A percentile compares a stretch with the other conserved stretches of the same genome.
These are phyloP conservation scores for Coemansia sp. DNA, from an alignment of 192 early-diverging fungal species.

Conservation along the genomic window DNA sequence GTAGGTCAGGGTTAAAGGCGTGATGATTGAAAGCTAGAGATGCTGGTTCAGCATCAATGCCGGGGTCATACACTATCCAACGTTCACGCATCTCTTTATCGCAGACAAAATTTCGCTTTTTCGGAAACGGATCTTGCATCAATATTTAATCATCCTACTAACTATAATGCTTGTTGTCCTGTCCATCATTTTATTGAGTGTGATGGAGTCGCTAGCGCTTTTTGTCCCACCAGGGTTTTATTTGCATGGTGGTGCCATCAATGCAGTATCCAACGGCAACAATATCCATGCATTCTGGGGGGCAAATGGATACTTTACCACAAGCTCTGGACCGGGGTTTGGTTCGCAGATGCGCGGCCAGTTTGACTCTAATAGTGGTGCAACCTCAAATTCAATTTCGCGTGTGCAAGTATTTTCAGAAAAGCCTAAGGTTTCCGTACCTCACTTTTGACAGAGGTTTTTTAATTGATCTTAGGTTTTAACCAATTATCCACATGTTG, in stretches of 20 bases:
- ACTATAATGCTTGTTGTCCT: not conserved
- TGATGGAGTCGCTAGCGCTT: not conserved
- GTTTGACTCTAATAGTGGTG: conserved; percentile 33
- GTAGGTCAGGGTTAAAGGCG: no score
- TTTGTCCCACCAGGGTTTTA: conserved; percentile 15
- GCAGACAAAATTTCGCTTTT: no score
- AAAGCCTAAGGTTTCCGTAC: not conserved
- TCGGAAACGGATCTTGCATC: no score
- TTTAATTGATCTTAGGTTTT: not conserved
- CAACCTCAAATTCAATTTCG: conserved; percentile 43
- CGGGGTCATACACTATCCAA: no score
- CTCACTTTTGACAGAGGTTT: not conserved
- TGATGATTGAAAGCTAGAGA: no score
- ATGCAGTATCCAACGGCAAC: conserved; percentile 30
- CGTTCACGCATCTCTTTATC: no score
- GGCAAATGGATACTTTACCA: conserved; percentile 34
- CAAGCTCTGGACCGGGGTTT: conserved; percentile 45
- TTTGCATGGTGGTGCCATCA: conserved; percentile 19
- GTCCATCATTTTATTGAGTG: not conserved
- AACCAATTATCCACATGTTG: not conserved
- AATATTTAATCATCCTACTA: not conserved
- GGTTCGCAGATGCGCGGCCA: conserved; percentile 39
- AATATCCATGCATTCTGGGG: conserved; percentile 42
- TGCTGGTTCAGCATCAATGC: no score
- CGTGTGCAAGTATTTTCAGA: conserved; percentile 31